Base-by-base conservation (phyloP, 2,329 filamentous ascomycete species). In the Dothidotthia symphoricarpi region DNA sequence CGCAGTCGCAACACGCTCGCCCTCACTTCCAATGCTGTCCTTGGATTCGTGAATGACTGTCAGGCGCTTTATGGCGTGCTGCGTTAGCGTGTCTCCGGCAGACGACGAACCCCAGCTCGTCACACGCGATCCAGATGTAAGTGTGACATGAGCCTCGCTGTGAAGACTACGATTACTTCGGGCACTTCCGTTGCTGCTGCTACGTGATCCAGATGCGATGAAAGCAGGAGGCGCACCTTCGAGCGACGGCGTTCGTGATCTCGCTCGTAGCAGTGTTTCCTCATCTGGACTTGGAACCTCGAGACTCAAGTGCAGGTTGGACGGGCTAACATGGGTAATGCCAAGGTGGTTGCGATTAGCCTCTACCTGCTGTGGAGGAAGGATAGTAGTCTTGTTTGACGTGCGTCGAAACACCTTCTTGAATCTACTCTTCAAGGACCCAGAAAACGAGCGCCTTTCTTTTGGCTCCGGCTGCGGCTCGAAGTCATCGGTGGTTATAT, bases 41-140 rank as follows among this genome's bases (percentile, higher is more conserved):
- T 62, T 65, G 4, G 61, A 72, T 57, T 85, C 82, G 30, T 77
- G 77, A 55, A 85, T 85, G 16, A 82, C 73, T 2, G 81, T 82
- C n/a, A 85, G 66, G 1, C 79, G 74, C 52, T 83, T 69, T 61
- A 42, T 78, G 70, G 70, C 75, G 66, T 43, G 71, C 41, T 69
- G 73, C 41, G 60, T 78, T 5, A 74, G 64, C 3, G 77, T 74
- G 3, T 77, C 80, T 39, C 75, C 75, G 2, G 74, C 71, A 1
- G 77, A 78, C 0, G 83, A 85, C 44, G 81, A 79, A 4, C 77
- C 77, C 85, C 85, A 88, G 60, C 84, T 88, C 2, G 83, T 86
- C 34, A 86, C 78, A 15, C 83, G 56, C 13, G 62, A 67, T 4
- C 41, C 41, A 16, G 53, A 75, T 4, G 80, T 50, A 44, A 80